Conservation (phyloP, 495 filamentous ascomycete genomes). For the Pyrenula aspistea region DNA sequence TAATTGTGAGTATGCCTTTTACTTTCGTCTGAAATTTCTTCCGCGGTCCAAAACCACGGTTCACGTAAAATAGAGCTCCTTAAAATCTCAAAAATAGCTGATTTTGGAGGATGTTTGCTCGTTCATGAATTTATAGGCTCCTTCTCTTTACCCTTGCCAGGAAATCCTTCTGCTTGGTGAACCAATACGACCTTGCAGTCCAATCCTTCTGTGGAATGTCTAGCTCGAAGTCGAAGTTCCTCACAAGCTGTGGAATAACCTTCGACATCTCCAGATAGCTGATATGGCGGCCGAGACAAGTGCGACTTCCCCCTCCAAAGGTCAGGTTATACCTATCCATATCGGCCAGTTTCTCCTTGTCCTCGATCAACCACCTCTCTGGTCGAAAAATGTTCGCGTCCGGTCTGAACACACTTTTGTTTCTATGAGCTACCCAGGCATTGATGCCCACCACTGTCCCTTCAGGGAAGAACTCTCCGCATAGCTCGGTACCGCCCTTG, state of each 20-base stretch:
- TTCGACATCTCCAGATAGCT: slow-evolving; percentile 35
- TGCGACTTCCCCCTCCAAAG: slow-evolving; percentile 32
- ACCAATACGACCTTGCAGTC: slow-evolving; percentile 33
- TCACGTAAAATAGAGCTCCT: too few relatives aligned
- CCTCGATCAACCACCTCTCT: slow-evolving; percentile 39
- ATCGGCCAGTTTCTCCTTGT: slow-evolving; percentile 15
- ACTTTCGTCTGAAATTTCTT: too few relatives aligned
- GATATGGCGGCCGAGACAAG: slow-evolving; percentile 36
- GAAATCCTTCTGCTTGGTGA: slow-evolving; percentile 31
- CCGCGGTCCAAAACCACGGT: too few relatives aligned
- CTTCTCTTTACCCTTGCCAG: not conserved
- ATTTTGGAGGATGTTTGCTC: too few relatives aligned
- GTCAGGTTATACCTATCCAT: slow-evolving; percentile 8
- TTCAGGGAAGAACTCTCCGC: slow-evolving; percentile 22
- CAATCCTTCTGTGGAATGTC: slow-evolving; percentile 17
- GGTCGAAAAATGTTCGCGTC: slow-evolving; percentile 41
- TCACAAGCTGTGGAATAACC: slow-evolving; percentile 31
- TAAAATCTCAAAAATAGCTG: too few relatives aligned
- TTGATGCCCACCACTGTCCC: slow-evolving; percentile 41
- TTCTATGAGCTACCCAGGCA: slow-evolving; percentile 37
- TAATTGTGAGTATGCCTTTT: too few relatives aligned
- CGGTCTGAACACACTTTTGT: slow-evolving; percentile 35
- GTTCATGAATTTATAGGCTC: too few relatives aligned
- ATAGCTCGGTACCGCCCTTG: slow-evolving; percentile 22
- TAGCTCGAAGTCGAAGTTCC: slow-evolving; percentile 27